Percentiles rank a stretch among this genome's conserved stretches.
Conservation (phyloP, 306 rosid genomes). For the Arachis stenosperma region DNA sequence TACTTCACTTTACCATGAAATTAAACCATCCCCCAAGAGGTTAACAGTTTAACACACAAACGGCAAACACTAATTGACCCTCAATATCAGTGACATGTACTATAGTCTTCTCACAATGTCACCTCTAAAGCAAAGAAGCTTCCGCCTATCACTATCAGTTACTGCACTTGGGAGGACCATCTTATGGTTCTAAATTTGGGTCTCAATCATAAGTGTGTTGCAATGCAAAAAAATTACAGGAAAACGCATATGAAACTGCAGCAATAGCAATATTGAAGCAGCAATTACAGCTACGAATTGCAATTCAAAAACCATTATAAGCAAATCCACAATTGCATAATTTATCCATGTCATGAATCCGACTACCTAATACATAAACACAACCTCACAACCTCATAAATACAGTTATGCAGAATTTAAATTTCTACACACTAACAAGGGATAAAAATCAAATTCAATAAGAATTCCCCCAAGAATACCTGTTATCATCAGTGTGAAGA, state of each 20-base stretch:
- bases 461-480: conserved; percentile 39
- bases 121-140: not conserved
- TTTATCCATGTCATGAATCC: not conserved
- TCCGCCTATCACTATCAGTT: not conserved
- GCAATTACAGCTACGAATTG: too few species aligned
- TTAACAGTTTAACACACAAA: not conserved
- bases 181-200: too few species aligned
- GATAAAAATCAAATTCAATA: not conserved
- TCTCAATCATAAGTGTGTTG: too few species aligned
- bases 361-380: too few species aligned
- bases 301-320: not conserved
- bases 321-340: not conserved
- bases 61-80: not conserved
- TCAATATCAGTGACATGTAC: not conserved
- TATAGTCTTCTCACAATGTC: not conserved
- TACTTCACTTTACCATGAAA: conserved; percentile 12
- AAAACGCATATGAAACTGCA: too few species aligned
- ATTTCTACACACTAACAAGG: too few species aligned
- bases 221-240: too few species aligned
- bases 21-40: not conserved
- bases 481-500: conserved; percentile 45
- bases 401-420: not conserved
- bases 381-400: not conserved
- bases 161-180: too few species aligned
- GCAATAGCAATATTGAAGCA: too few species aligned